Evolutionary conservation across 2,329 filamentous ascomycete species (phyloP).

Genomic region (Venturiaceae sp.): DNA sequence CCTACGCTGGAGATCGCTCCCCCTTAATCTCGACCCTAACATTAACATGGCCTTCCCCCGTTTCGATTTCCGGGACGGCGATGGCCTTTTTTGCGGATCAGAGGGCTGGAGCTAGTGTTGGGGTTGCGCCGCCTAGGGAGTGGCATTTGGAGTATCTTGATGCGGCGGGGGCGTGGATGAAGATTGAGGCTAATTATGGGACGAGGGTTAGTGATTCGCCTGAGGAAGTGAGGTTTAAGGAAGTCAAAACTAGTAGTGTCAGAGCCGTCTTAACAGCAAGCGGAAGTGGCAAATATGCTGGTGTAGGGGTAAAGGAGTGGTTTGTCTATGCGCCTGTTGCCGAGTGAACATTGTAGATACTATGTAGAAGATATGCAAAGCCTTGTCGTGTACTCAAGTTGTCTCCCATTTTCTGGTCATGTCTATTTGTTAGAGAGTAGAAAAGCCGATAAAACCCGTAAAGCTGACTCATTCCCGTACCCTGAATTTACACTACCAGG

Average conservation of each 20-base stretch:
- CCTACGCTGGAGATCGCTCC: constrained; percentile 21
- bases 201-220: constrained; percentile 18
- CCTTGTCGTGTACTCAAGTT: no score
- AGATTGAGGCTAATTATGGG: constrained; percentile 17
- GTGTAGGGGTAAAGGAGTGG: constrained; percentile 12
- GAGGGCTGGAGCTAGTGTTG: constrained; percentile 9
- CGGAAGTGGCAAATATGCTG: constrained; percentile 8
- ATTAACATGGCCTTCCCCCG: constrained; percentile 20
- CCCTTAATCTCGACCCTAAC: constrained; percentile 21
- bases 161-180: constrained; percentile 9
- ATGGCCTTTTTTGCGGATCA: constrained; percentile 13
- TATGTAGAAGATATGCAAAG: no score
- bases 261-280: constrained; percentile 9
- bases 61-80: constrained; percentile 15
- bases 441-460: no score
- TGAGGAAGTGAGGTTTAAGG: constrained; percentile 18
- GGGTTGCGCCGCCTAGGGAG: constrained; percentile 11
- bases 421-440: no score
- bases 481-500: no score
- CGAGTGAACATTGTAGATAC: no score
- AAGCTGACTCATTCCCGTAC: no score
- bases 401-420: no score
- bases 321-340: constrained; percentile 10
- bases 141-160: constrained; percentile 12
- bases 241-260: constrained; percentile 6